A percentile compares a stretch with the other conserved stretches of the same genome.
Conservation (phyloP, 192 early-diverging fungal genomes). For the Coemansia furcata region DNA sequence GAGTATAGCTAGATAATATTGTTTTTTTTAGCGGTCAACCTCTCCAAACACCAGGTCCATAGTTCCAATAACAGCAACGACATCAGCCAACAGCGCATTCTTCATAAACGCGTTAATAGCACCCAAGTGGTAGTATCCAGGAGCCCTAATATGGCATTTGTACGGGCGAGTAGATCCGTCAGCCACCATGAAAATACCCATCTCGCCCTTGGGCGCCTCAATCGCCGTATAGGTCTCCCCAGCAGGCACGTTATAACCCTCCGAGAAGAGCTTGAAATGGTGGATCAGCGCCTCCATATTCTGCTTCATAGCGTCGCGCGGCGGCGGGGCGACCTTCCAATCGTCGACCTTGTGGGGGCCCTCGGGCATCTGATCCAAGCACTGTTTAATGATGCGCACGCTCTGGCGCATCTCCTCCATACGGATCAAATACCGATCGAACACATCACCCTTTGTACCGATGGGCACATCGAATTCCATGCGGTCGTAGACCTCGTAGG, state of each 20-base stretch:
- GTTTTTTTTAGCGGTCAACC: slow-evolving; percentile 65
- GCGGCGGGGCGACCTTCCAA: slow-evolving; percentile 94
- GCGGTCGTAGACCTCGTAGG: slow-evolving; percentile 94
- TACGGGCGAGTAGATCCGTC: slow-evolving; percentile 95
- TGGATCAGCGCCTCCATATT: slow-evolving; percentile 99
- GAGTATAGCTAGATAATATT: background rate
- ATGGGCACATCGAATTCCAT: slow-evolving; percentile 97
- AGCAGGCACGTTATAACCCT: slow-evolving; percentile 94
- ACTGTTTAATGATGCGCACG: slow-evolving; percentile 92
- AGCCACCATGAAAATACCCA: slow-evolving; percentile 92
- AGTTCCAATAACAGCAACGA: slow-evolving; percentile 96
- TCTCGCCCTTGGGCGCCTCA: slow-evolving; percentile 99
- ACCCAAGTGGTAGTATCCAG: slow-evolving; percentile 91
- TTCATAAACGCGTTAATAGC: slow-evolving; percentile 87
- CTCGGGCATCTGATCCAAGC: slow-evolving; percentile 92
- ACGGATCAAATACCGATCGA: slow-evolving; percentile 94
- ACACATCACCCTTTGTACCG: slow-evolving; percentile 92
- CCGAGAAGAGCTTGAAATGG: slow-evolving; percentile 99
- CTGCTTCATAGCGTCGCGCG: slow-evolving; percentile 93
- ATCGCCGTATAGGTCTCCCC: slow-evolving; percentile 98
- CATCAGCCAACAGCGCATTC: slow-evolving; percentile 92
- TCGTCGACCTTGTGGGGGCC: slow-evolving; percentile 96
- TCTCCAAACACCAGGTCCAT: slow-evolving; percentile 99
- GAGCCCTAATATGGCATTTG: slow-evolving; percentile 96
- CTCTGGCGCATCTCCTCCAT: slow-evolving; percentile 99